A percentile compares a stretch with the other conserved stretches of the same genome.
Conservation (phyloP, 2,329 filamentous ascomycete genomes). For the Pyrenochaeta sp. region DNA sequence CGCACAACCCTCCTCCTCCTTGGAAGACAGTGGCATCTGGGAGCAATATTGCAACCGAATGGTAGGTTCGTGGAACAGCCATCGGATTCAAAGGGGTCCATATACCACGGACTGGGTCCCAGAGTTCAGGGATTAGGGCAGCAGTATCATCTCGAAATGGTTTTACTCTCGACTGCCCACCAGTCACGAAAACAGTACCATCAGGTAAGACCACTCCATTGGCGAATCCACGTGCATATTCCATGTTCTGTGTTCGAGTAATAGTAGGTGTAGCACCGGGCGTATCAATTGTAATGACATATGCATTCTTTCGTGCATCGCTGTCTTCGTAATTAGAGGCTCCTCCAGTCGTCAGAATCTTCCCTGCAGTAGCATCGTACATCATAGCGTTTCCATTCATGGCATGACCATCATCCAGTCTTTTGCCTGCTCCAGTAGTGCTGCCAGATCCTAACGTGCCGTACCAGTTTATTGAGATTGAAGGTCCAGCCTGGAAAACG, state of each 20-base stretch:
- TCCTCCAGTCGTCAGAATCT: conserved; percentile 64
- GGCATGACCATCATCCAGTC: conserved; percentile 55
- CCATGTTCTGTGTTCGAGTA: conserved; percentile 30
- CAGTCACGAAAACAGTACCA: conserved; percentile 44
- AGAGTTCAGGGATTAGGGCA: conserved; percentile 30
- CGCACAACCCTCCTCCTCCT: conserved; percentile 54
- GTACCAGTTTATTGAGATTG: conserved; percentile 65
- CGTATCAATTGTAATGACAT: conserved; percentile 58
- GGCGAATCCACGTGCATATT: conserved; percentile 36
- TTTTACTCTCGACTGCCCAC: conserved; percentile 26
- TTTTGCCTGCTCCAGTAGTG: conserved; percentile 52
- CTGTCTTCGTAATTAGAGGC: conserved; percentile 55
- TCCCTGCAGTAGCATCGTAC: conserved; percentile 62
- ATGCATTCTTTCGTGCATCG: conserved; percentile 54
- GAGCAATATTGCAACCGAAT: conserved; percentile 36
- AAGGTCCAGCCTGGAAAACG: conserved; percentile 65
- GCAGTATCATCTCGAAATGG: conserved; percentile 31
- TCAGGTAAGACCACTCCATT: conserved; percentile 41
- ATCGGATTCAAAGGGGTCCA: conserved; percentile 33
- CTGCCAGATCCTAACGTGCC: conserved; percentile 54
- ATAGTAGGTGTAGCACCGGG: conserved; percentile 30
- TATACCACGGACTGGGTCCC: conserved; percentile 24
- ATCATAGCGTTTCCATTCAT: conserved; percentile 66
- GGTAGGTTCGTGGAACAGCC: conserved; percentile 35
- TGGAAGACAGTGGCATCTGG: conserved; percentile 34